Conservation (phyloP, 2,329 filamentous ascomycete genomes). For the Xylariaceae sp. region DNA sequence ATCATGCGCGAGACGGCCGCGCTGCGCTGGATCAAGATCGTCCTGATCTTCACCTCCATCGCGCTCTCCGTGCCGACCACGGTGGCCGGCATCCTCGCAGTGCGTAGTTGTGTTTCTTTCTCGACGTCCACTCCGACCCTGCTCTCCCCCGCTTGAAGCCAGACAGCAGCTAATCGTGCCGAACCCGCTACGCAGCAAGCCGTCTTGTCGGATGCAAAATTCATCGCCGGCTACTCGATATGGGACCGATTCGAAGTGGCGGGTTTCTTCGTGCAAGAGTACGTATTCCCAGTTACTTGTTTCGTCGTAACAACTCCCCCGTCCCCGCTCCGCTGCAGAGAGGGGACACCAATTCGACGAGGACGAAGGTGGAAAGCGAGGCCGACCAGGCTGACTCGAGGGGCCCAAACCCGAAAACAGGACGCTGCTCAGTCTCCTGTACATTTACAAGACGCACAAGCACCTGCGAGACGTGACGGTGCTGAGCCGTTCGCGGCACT, state of each 20-base stretch:
- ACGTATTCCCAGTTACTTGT: too few species aligned
- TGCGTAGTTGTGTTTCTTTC: slow-evolving; percentile 6
- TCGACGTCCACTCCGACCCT: neutral
- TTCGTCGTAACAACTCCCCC: too few species aligned
- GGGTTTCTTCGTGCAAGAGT: slow-evolving; percentile 27
- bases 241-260: slow-evolving; percentile 25
- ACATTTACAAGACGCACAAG: slow-evolving; percentile 22
- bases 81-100: slow-evolving; percentile 20
- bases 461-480: slow-evolving; percentile 12
- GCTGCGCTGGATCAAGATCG: slow-evolving; percentile 16
- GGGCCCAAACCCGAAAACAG: too few species aligned
- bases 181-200: slow-evolving; percentile 14
- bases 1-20: slow-evolving; percentile 16
- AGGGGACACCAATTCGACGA: too few species aligned
- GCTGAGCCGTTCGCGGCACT: too few species aligned
- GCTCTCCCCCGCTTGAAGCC: neutral
- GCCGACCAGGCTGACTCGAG: too few species aligned
- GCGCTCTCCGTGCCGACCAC: slow-evolving; percentile 23
- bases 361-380: too few species aligned
- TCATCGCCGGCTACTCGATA: slow-evolving; percentile 15
- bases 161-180: slow-evolving; percentile 1
- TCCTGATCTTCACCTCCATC: slow-evolving; percentile 20
- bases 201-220: slow-evolving; percentile 14
- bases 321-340: too few species aligned
- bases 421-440: slow-evolving; percentile 19